Conservation (phyloP, 495 filamentous ascomycete species). For the Lasiosphaeria miniovina region DNA sequence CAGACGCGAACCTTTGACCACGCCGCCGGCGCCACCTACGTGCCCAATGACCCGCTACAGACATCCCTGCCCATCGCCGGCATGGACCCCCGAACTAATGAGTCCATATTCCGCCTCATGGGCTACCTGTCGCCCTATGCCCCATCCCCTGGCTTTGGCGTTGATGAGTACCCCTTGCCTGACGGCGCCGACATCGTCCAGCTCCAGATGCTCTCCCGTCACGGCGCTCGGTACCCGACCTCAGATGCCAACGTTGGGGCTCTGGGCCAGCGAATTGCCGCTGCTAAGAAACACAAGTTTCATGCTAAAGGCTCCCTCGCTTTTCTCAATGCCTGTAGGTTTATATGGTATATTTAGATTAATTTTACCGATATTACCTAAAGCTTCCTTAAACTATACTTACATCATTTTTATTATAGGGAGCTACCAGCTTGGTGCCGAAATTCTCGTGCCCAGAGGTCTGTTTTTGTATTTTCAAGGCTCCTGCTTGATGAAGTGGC, state of each 20-base stretch:
- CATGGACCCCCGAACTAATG: neutral
- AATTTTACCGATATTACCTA: too few relatives aligned
- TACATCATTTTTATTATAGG: too few relatives aligned
- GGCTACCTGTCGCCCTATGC: constrained; percentile 46
- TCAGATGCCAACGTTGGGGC: constrained; percentile 49
- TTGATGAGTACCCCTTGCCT: constrained; percentile 56
- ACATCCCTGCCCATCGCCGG: constrained; percentile 55
- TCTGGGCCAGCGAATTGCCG: constrained; percentile 57
- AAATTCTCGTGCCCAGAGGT: constrained; percentile 54
- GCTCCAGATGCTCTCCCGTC: constrained; percentile 67
- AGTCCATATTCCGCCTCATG: constrained; percentile 52
- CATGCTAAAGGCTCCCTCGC: constrained; percentile 49
- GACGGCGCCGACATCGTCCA: constrained; percentile 52
- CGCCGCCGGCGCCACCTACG: constrained; percentile 39
- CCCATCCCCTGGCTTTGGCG: constrained; percentile 50
- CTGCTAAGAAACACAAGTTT: constrained; percentile 51
- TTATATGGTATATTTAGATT: too few relatives aligned
- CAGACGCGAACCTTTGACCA: constrained; percentile 53
- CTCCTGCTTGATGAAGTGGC: neutral
- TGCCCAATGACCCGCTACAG: constrained; percentile 56
- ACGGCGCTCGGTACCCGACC: constrained; percentile 78
- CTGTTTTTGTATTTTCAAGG: constrained; percentile 27
- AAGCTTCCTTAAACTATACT: too few relatives aligned
- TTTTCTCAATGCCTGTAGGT: constrained; percentile 68
- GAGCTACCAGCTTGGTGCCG: constrained; percentile 68